Base-by-base conservation (phyloP, 2,329 filamentous ascomycete genomes). In the Coniochaeta prunicola region DNA sequence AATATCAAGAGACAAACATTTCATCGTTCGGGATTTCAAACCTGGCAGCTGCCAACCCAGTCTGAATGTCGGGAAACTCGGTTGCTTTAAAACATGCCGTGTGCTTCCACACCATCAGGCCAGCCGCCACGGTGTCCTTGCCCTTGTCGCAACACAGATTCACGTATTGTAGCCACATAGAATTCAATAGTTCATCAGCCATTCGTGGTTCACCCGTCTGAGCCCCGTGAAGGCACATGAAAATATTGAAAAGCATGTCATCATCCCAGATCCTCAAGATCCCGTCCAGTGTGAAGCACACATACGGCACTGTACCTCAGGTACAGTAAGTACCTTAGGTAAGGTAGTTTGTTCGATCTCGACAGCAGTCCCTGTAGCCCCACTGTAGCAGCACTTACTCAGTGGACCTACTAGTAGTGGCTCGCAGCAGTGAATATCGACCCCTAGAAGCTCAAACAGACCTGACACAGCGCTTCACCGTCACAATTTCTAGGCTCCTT, bases 401-500 rank as follows among this genome's bases (percentile, higher is more conserved):
- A n/a, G n/a, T n/a, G n/a, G n/a, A n/a, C n/a, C n/a, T n/a, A n/a
- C n/a, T n/a, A n/a, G 31, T 7, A 34, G 7, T 34, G 31, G 7
- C 7, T 13, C 7, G 38, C 21, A 40, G 17, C 38, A 40, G 17
- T 40, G 38, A 40, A 40, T n/a, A 6, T 40, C n/a, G n/a, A 13
- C 45, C 24, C 45, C 45, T 17, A 9, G 45, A 48, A 59, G 54
- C 63, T 68, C 66, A 68, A 67, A 68, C 66, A 30, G 45, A 61
- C 61, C 62, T 68, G 67, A 68, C 54, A 68, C 66, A 66, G 56
- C 53, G 45, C 58, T 60, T 56, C 58, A 53, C 53, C 34, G 48
- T 57, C 59, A 60, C 5, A 33, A 21, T 10, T 56, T 40, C 21
- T 38, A 21, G n/a, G 7, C 34, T 13, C 12, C 13, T 30, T 12